Conservation (phyloP, 768 basidiomycete species). For the Leccinum truebloodii region DNA sequence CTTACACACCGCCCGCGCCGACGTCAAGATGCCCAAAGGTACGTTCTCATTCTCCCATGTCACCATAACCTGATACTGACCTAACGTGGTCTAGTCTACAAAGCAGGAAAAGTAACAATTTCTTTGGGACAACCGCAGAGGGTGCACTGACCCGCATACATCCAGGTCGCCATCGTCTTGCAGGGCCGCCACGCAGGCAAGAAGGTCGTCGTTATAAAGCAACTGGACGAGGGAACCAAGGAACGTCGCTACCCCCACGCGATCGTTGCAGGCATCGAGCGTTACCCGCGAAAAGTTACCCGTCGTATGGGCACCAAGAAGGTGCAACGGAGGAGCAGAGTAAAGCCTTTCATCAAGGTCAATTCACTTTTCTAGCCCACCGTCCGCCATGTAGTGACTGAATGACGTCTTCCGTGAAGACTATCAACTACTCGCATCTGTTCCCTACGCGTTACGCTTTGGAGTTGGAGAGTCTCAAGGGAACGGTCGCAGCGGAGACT, state of each 20-base stretch:
- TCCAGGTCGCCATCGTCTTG: constrained; percentile 91
- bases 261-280: constrained; percentile 96
- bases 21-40: constrained; percentile 48
- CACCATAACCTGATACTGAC: constrained; percentile 14
- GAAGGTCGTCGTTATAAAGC: constrained; percentile 99
- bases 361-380: constrained; percentile 22
- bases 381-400: neutral
- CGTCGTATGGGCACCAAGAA: constrained; percentile 98
- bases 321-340: constrained; percentile 86
- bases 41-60: constrained; percentile 1
- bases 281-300: constrained; percentile 97
- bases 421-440: constrained; percentile 97
- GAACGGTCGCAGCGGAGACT: constrained; percentile 77
- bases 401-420: constrained; percentile 41
- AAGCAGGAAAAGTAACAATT: constrained; percentile 81
- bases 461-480: constrained; percentile 94
- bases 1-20: constrained; percentile 27
- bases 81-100: constrained; percentile 64
- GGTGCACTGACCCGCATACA: constrained; percentile 4
- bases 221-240: constrained; percentile 95
- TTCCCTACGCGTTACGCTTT: constrained; percentile 99
- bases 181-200: constrained; percentile 99
- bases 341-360: constrained; percentile 99
- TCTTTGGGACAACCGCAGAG: neutral
- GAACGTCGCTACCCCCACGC: constrained; percentile 97